These are phyloP conservation scores for Suhomyces pyralidae DNA, from an alignment of 805 yeast genomes.

Conservation along the genomic window DNA sequence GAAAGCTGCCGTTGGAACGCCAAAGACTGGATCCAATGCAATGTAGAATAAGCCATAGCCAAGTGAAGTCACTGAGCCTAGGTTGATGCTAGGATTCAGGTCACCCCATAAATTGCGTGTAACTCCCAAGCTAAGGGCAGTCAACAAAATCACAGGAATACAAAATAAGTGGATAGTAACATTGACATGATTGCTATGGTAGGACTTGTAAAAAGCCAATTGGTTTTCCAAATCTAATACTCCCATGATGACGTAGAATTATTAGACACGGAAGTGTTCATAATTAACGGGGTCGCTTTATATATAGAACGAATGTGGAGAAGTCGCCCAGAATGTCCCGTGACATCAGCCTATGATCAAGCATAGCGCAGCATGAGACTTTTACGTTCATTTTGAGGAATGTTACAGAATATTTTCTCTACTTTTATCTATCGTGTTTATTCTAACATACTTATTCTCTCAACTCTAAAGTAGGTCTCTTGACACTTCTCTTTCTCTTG, in stretches of 20 bases:
- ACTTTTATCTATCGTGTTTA: not conserved
- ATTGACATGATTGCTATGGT: constrained; percentile 56
- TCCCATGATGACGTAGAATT: constrained; percentile 13
- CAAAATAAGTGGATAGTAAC: constrained; percentile 74
- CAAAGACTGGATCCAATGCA: constrained; percentile 47
- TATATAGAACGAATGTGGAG: not conserved
- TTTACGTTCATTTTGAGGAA: no score
- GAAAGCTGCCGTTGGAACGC: constrained; percentile 27
- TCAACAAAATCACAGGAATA: constrained; percentile 71
- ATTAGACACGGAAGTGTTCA: not conserved
- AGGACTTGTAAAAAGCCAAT: constrained; percentile 43
- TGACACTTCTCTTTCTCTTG: constrained; percentile 42
- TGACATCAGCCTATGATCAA: not conserved
- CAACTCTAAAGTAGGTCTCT: constrained; percentile 54
- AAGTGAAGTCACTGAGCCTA: constrained; percentile 46
- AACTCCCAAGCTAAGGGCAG: constrained; percentile 45
- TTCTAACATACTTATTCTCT: constrained; percentile 31
- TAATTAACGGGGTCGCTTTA: not conserved
- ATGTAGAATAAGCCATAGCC: constrained; percentile 59
- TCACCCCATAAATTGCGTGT: constrained; percentile 18
- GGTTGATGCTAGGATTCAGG: constrained; percentile 33
- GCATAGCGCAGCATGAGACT: no score
- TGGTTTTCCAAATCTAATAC: constrained; percentile 36
- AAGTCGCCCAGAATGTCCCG: not conserved
- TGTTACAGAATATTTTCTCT: not conserved